phyloP scores from a whole-genome alignment of 768 basidiomycete genomes.

The Lactarius sanguifluus region DNA sequence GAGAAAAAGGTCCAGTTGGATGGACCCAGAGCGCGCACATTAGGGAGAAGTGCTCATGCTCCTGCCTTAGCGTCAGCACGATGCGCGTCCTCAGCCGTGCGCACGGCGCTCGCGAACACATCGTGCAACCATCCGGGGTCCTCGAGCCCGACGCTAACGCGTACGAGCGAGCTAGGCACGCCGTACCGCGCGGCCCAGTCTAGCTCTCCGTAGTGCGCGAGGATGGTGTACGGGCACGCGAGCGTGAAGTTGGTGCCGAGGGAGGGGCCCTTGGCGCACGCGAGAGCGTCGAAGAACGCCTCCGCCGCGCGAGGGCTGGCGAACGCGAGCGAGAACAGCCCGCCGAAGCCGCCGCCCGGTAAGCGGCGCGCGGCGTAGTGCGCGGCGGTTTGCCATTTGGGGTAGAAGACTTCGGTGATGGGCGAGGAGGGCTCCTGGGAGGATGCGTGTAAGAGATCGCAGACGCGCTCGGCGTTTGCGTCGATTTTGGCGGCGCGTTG shows the following conservation, averaged over 20 bases:
- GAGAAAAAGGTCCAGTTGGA: constrained; percentile 23
- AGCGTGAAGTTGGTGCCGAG: constrained; percentile 96
- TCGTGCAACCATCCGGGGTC: constrained; percentile 53
- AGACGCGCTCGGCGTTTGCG: constrained; percentile 76
- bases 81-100: constrained; percentile 61
- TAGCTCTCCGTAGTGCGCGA: constrained; percentile 87
- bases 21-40: constrained; percentile 8
- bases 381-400: constrained; percentile 71
- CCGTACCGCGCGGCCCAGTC: constrained; percentile 90
- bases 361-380: constrained; percentile 71
- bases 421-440: constrained; percentile 39
- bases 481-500: constrained; percentile 76
- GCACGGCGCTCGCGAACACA: constrained; percentile 63
- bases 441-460: constrained; percentile 69
- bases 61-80: neutral
- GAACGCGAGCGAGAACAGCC: constrained; percentile 87
- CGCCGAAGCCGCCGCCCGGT: constrained; percentile 54
- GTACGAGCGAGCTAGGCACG: constrained; percentile 79
- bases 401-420: constrained; percentile 86
- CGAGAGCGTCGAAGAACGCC: constrained; percentile 83
- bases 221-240: constrained; percentile 88
- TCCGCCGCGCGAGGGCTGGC: constrained; percentile 60
- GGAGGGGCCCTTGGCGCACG: constrained; percentile 86
- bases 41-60: neutral
- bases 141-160: constrained; percentile 93